Percentiles rank a stretch among this genome's conserved stretches.
phyloP scores from a whole-genome alignment of 225 moss, liverwort and hornwort species.

The Marchantia polymorpha region DNA sequence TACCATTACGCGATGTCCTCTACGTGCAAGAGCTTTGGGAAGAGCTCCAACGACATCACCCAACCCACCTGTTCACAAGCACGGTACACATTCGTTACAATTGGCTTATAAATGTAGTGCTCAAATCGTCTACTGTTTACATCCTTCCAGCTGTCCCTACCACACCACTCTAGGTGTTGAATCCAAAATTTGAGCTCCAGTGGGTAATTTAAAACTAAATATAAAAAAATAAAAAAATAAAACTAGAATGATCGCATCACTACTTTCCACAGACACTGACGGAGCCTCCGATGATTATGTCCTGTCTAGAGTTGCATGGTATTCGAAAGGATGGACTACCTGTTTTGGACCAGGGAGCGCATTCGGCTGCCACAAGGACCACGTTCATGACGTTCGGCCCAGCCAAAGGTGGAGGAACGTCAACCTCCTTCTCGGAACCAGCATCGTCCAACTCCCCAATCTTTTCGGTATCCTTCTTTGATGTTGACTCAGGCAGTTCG shows the following conservation, averaged over 20 bases:
- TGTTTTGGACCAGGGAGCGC: slow-evolving; percentile 94
- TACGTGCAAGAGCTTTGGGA: slow-evolving; percentile 74
- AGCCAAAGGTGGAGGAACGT: slow-evolving; percentile 62
- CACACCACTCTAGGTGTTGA: not conserved
- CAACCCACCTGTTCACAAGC: slow-evolving; percentile 62
- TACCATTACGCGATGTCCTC: slow-evolving; percentile 90
- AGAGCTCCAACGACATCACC: slow-evolving; percentile 90
- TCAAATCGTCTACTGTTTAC: no score
- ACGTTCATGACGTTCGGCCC: slow-evolving; percentile 83
- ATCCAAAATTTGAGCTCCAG: not conserved
- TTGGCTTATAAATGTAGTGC: not conserved
- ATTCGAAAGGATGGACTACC: slow-evolving; percentile 32
- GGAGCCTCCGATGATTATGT: not conserved
- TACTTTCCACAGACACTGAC: not conserved
- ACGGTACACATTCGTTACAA: not conserved
- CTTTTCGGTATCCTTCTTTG: slow-evolving; percentile 31
- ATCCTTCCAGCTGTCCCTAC: not conserved
- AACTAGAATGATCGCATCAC: no score
- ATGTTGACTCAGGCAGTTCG: slow-evolving; percentile 31
- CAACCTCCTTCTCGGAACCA: slow-evolving; percentile 36
- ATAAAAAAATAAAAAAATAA: no score
- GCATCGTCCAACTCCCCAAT: slow-evolving; percentile 29
- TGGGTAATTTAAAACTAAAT: not conserved
- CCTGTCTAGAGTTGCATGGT: not conserved
- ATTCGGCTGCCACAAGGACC: slow-evolving; percentile 74